These are phyloP conservation scores for Termitomyces sp. DNA, from an alignment of 768 basidiomycete genomes.

Conservation along the genomic window DNA sequence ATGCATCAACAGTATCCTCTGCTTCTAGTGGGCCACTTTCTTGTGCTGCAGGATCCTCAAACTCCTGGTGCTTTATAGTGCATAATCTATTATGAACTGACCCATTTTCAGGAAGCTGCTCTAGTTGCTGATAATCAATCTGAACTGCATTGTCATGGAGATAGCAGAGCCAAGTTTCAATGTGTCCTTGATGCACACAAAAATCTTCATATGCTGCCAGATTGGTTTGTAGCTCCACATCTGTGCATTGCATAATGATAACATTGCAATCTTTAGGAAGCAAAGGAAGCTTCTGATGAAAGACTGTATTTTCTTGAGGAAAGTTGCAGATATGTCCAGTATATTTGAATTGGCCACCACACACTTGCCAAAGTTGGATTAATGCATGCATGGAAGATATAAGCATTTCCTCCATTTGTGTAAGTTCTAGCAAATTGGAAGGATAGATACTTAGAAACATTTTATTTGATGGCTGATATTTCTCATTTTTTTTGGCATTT, in stretches of 20 bases:
- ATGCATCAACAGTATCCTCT: background rate
- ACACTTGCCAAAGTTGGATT: conserved; percentile 3
- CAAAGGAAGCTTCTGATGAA: background rate
- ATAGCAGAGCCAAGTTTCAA: conserved; percentile 3
- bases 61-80: conserved; percentile 4
- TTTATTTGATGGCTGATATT: conserved; percentile 3
- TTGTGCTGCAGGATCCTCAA: conserved; percentile 1
- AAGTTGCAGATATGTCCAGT: conserved; percentile 5
- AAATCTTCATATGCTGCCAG: conserved; percentile 7
- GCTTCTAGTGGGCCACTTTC: conserved; percentile 5
- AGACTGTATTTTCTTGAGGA: background rate
- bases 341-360: conserved; percentile 3
- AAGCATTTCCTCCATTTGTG: conserved; percentile 7
- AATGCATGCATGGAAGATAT: conserved; percentile 4
- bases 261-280: conserved; percentile 6
- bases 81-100: conserved; percentile 6
- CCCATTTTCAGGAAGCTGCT: conserved; percentile 10
- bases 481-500: background rate
- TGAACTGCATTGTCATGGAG: background rate
- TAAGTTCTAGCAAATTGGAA: background rate
- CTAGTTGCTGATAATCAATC: conserved; percentile 4
- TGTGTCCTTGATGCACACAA: background rate
- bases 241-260: conserved; percentile 1
- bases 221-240: conserved; percentile 1
- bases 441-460: conserved; percentile 3